A percentile compares a stretch with the other conserved stretches of the same genome.
These are phyloP conservation scores for Aphanomyces cochlioides DNA, from an alignment of 352 stramenopile species.

Conservation along the genomic window DNA sequence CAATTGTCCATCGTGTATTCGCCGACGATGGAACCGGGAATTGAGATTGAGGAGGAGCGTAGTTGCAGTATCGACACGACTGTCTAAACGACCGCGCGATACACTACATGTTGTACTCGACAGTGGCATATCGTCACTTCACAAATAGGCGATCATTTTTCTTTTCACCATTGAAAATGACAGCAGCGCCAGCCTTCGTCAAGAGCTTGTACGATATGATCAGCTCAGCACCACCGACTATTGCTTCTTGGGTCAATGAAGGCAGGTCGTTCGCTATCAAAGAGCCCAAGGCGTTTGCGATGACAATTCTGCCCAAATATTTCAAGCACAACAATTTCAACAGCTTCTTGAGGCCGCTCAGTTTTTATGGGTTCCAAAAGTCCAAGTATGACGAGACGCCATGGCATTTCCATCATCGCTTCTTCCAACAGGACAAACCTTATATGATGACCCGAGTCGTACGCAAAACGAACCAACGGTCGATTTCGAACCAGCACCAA, in stretches of 20 bases:
- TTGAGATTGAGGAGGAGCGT: no score
- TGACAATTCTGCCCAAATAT: constrained; percentile 32
- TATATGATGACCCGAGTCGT: constrained; percentile 35
- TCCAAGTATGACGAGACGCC: constrained; percentile 27
- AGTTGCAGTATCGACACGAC: no score
- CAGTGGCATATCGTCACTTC: no score
- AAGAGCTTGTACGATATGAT: constrained; percentile 16
- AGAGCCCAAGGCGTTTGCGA: constrained; percentile 23
- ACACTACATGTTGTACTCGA: no score
- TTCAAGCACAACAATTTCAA: constrained; percentile 33
- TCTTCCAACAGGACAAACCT: constrained; percentile 33
- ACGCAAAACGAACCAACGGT: constrained; percentile 37
- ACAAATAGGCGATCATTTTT: no score
- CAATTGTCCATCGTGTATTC: no score
- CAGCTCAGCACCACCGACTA: constrained; percentile 2
- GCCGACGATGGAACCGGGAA: no score
- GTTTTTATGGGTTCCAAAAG: constrained; percentile 41
- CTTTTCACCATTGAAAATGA: no score
- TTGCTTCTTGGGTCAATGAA: constrained; percentile 33
- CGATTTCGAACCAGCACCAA: no score
- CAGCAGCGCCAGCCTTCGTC: not conserved
- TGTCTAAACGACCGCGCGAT: no score
- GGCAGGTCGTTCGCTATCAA: constrained; percentile 33
- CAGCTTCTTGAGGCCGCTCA: constrained; percentile 37
- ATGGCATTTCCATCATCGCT: constrained; percentile 38